A percentile compares a stretch with the other conserved stretches of the same genome.
Evolutionary conservation across 805 yeast species (phyloP).

Genomic region (Starmerella vitae): DNA sequence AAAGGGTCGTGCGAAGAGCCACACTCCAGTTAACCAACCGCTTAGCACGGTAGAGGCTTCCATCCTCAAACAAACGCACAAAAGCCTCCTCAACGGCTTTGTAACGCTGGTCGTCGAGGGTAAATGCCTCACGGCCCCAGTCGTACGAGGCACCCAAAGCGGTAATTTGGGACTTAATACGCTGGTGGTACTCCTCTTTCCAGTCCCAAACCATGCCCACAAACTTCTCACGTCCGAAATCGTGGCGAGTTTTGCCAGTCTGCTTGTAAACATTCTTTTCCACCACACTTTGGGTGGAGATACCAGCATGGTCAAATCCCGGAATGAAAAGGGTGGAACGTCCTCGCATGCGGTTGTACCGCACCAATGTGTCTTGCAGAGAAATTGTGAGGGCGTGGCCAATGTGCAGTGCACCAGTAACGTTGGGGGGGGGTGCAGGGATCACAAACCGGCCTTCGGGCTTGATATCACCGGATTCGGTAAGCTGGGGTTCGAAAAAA

Average conservation of each 20-base stretch:
- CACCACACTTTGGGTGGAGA: slow-evolving; percentile 95
- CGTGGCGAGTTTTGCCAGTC: slow-evolving; percentile 84
- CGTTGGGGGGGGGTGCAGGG: slow-evolving; percentile 99
- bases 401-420: slow-evolving; percentile 95
- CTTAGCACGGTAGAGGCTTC: slow-evolving; percentile 84
- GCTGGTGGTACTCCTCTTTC: slow-evolving; percentile 85
- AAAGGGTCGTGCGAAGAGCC: slow-evolving; percentile 83
- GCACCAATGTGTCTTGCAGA: slow-evolving; percentile 82
- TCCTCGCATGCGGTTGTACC: slow-evolving; percentile 95
- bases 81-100: slow-evolving; percentile 83
- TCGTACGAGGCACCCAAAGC: slow-evolving; percentile 93
- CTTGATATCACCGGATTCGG: slow-evolving; percentile 56
- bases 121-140: slow-evolving; percentile 90
- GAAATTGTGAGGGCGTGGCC: slow-evolving; percentile 96
- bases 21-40: slow-evolving; percentile 96
- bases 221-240: slow-evolving; percentile 84
- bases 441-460: slow-evolving; percentile 78
- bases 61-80: slow-evolving; percentile 83
- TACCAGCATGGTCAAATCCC: slow-evolving; percentile 98
- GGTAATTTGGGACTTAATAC: slow-evolving; percentile 72
- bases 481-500: slow-evolving; percentile 74
- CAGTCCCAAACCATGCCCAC: slow-evolving; percentile 90
- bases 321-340: slow-evolving; percentile 86
- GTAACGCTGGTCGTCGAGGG: slow-evolving; percentile 65
- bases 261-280: slow-evolving; percentile 89